Conservation (phyloP, 495 filamentous ascomycete genomes). For the Tuber aestivum region DNA sequence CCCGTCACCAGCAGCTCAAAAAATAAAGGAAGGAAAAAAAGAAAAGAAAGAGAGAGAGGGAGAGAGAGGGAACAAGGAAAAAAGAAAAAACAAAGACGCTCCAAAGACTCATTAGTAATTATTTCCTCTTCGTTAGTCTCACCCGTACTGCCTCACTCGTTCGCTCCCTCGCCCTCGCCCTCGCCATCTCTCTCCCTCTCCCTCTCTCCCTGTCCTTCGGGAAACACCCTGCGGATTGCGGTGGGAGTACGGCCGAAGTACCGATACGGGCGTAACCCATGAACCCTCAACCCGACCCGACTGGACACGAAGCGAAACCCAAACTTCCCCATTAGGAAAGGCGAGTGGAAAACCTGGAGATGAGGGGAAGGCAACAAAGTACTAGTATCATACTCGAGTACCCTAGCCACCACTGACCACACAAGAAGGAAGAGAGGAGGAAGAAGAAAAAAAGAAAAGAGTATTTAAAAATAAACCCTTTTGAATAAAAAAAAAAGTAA, state of each 20-base stretch:
- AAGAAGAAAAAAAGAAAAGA: constrained; percentile 41
- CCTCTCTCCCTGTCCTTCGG: neutral
- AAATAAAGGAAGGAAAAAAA: too few species aligned
- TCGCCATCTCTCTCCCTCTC: too few species aligned
- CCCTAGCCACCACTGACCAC: neutral
- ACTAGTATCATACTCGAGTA: too few species aligned
- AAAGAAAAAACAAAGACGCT: neutral
- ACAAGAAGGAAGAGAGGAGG: constrained; percentile 37
- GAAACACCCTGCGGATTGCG: neutral
- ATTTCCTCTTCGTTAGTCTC: neutral
- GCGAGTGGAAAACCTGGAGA: neutral
- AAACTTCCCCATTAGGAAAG: neutral
- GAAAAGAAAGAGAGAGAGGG: too few species aligned
- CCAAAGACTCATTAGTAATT: neutral
- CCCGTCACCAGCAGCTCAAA: neutral
- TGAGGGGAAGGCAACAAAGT: neutral
- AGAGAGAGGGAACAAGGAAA: neutral
- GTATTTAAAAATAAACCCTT: constrained; percentile 39
- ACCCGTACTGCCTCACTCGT: neutral
- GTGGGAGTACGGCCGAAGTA: neutral
- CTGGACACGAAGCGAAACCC: neutral
- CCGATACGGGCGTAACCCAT: neutral
- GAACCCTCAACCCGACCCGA: neutral
- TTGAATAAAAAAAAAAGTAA: constrained; percentile 21
- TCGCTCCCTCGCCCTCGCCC: too few species aligned